Percentiles rank a stretch among this genome's conserved stretches.
Evolutionary conservation across 768 basidiomycete species (phyloP).

Genomic region (Suillus sp.): DNA sequence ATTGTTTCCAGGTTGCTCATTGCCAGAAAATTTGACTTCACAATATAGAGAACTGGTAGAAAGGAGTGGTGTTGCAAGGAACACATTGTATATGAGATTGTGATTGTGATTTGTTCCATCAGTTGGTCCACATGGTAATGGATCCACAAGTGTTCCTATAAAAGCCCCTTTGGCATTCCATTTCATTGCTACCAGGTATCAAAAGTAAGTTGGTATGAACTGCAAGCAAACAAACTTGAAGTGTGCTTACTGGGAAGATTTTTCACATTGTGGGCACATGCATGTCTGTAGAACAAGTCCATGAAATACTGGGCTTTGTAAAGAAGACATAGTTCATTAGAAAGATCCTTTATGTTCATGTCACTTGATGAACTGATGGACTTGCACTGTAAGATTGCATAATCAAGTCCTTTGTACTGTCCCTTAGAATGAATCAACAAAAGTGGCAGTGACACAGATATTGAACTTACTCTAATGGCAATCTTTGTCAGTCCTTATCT

Average conservation of each 20-base stretch:
- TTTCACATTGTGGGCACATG: neutral
- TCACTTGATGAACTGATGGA: neutral
- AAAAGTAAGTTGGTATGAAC: neutral
- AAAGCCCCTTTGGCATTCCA: neutral
- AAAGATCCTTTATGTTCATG: neutral
- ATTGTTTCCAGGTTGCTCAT: conserved; percentile 15
- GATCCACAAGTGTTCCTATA: neutral
- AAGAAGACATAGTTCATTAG: conserved; percentile 1
- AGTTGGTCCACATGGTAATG: neutral
- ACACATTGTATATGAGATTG: neutral
- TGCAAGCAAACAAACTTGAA: neutral
- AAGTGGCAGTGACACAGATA: neutral
- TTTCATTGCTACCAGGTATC: neutral
- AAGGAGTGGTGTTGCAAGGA: neutral
- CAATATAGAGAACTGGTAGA: neutral
- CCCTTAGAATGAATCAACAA: neutral
- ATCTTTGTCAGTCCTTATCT: neutral
- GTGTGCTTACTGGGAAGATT: neutral
- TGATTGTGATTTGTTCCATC: neutral
- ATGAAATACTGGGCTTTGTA: neutral
- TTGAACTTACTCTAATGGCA: neutral
- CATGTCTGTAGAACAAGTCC: neutral
- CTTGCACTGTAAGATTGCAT: neutral
- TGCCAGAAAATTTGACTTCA: conserved; percentile 24
- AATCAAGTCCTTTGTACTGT: neutral